Conservation (phyloP, 805 yeast species). For the Lachancea sp. region DNA sequence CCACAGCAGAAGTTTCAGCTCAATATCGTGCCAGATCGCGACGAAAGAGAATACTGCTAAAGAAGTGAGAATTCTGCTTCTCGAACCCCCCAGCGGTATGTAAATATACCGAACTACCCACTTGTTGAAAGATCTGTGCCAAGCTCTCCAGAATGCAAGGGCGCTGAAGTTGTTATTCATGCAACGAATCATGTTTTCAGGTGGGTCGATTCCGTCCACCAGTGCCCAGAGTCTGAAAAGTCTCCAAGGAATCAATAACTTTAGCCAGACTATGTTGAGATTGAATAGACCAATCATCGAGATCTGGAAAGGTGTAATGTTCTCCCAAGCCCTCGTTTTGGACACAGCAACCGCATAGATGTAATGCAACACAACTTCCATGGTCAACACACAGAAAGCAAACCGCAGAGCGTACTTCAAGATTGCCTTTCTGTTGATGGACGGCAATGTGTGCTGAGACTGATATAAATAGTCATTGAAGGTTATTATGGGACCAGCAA, state of each 20-base stretch:
- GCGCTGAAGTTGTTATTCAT: conserved; percentile 93
- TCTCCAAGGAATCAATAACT: conserved; percentile 92
- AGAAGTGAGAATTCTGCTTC: conserved; percentile 64
- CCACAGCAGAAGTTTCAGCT: conserved; percentile 81
- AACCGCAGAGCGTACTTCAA: conserved; percentile 62
- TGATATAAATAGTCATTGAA: conserved; percentile 88
- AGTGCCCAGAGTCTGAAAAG: conserved; percentile 88
- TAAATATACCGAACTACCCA: conserved; percentile 89
- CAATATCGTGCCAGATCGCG: conserved; percentile 97
- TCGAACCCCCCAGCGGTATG: conserved; percentile 83
- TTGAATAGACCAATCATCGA: conserved; percentile 93
- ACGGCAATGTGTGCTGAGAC: conserved; percentile 48
- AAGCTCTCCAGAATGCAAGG: conserved; percentile 95
- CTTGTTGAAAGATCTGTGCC: conserved; percentile 92
- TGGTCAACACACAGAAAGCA: conserved; percentile 64
- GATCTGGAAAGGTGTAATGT: conserved; percentile 84
- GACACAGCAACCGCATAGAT: conserved; percentile 93
- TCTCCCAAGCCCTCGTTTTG: conserved; percentile 82
- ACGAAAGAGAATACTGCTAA: conserved; percentile 89
- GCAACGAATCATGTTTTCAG: conserved; percentile 96
- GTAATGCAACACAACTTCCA: conserved; percentile 85
- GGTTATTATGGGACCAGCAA: conserved; percentile 92
- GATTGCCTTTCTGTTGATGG: conserved; percentile 51
- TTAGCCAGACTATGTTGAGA: conserved; percentile 87
- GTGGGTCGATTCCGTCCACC: conserved; percentile 90